These are phyloP conservation scores for Parascedosporium putredinis DNA, from an alignment of 2,329 filamentous ascomycete genomes.

Conservation along the genomic window DNA sequence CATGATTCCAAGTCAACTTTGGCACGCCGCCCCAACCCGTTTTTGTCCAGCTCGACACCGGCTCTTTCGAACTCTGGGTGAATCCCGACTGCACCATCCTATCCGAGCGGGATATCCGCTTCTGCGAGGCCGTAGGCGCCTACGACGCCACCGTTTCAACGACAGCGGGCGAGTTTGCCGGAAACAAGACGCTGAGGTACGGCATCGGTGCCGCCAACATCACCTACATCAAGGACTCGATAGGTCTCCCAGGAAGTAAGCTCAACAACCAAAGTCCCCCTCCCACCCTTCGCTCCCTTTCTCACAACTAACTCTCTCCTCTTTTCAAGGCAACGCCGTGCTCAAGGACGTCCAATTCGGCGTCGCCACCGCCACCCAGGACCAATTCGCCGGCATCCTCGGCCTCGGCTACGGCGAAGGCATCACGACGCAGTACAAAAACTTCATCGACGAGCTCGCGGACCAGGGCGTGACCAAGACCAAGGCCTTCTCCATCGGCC, in stretches of 20 bases:
- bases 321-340: not conserved
- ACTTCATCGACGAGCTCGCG: constrained; percentile 40
- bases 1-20: constrained; percentile 27
- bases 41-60: constrained; percentile 47
- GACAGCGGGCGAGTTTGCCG: constrained; percentile 21
- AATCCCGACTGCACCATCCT: constrained; percentile 49
- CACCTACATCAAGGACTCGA: constrained; percentile 36
- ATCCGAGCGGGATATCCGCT: constrained; percentile 25
- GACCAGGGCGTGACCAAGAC: constrained; percentile 44
- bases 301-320: not conserved
- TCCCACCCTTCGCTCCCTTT: not conserved
- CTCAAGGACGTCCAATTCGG: constrained; percentile 48
- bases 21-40: constrained; percentile 44
- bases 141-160: constrained; percentile 33
- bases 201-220: constrained; percentile 41
- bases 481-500: constrained; percentile 54
- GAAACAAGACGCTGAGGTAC: constrained; percentile 33
- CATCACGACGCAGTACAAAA: constrained; percentile 35
- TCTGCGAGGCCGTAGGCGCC: constrained; percentile 34
- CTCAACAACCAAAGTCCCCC: not conserved
- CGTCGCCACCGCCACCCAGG: constrained; percentile 40
- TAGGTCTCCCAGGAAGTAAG: constrained; percentile 22
- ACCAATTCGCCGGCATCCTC: constrained; percentile 51
- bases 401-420: constrained; percentile 60
- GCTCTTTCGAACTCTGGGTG: constrained; percentile 51